Evolutionary conservation across 225 moss, liverwort and hornwort genomes (phyloP).

Genomic region (Ulota crispa): DNA sequence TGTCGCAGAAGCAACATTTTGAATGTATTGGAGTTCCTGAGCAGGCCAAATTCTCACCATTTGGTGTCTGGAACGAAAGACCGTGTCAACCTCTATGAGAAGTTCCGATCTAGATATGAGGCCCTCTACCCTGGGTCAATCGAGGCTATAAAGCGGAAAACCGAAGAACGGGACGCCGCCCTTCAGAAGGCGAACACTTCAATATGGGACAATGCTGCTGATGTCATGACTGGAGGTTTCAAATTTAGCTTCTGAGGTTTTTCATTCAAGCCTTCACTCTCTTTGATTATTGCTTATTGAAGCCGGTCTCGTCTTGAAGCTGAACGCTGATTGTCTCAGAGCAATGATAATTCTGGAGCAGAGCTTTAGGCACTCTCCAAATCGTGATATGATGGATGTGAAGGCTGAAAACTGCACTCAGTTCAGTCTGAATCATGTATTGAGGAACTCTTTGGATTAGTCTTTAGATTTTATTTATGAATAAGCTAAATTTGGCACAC

Average conservation of each 20-base stretch:
- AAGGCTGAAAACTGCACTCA: not conserved
- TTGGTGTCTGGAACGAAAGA: slow-evolving; percentile 89
- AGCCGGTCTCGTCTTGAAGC: not conserved
- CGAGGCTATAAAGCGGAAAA: slow-evolving; percentile 40
- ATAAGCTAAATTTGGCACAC: not conserved
- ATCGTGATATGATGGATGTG: not conserved
- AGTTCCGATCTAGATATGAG: slow-evolving; percentile 69
- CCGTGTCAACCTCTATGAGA: slow-evolving; percentile 67
- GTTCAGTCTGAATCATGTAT: not conserved
- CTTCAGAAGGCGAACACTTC: slow-evolving; percentile 55
- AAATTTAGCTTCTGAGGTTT: slow-evolving; percentile 66
- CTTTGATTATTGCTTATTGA: not conserved
- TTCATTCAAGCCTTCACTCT: not conserved
- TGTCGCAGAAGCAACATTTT: slow-evolving; percentile 73
- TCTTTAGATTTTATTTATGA: not conserved
- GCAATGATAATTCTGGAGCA: not conserved
- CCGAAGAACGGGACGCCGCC: slow-evolving; percentile 36
- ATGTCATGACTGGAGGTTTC: slow-evolving; percentile 71
- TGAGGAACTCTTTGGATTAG: not conserved
- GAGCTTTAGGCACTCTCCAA: not conserved
- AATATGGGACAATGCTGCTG: slow-evolving; percentile 78
- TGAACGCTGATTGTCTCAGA: not conserved
- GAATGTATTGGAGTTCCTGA: slow-evolving; percentile 81
- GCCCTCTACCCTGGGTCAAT: slow-evolving; percentile 59
- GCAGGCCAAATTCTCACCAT: slow-evolving; percentile 81